Evolutionary conservation across 495 filamentous ascomycete genomes (phyloP).

Genomic region (Terfezia claveryi): DNA sequence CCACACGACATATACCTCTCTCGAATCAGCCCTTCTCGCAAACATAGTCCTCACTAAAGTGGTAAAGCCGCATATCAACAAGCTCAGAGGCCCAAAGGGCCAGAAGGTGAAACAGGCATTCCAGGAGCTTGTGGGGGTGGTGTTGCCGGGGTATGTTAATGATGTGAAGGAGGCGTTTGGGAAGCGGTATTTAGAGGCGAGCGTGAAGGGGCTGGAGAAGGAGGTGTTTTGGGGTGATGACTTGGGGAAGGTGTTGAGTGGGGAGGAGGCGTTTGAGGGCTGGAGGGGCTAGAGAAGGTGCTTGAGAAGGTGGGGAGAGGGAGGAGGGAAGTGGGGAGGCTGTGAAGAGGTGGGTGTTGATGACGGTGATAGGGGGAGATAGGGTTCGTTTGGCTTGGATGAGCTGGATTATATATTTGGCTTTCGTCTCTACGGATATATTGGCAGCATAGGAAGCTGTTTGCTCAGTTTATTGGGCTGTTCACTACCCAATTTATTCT

Average conservation of each 20-base stretch:
- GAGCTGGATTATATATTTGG: not conserved
- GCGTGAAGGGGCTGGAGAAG: slow-evolving; percentile 10
- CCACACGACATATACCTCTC: slow-evolving; percentile 1
- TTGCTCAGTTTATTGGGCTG: too few relatives aligned
- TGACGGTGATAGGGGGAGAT: not conserved
- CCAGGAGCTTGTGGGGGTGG: slow-evolving; percentile 8
- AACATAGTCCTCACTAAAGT: slow-evolving; percentile 1
- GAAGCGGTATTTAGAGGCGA: not conserved
- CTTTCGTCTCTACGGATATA: not conserved
- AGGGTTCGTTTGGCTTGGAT: not conserved
- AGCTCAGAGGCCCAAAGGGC: not conserved
- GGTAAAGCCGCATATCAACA: not conserved
- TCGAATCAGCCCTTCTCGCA: slow-evolving; percentile 4
- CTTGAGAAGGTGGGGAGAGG: slow-evolving; percentile 12
- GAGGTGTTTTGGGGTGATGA: slow-evolving; percentile 11
- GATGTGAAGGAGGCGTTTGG: not conserved
- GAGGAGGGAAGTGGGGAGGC: slow-evolving; percentile 6
- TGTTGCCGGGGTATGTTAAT: not conserved
- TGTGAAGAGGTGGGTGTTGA: slow-evolving; percentile 2
- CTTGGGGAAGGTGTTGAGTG: slow-evolving; percentile 11
- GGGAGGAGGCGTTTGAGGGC: slow-evolving; percentile 6
- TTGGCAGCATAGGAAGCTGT: too few relatives aligned
- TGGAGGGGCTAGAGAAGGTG: not conserved
- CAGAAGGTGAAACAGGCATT: slow-evolving; percentile 4
- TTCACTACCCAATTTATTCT: too few relatives aligned